phyloP scores from a whole-genome alignment of 495 filamentous ascomycete genomes.

The Parmelia sp. region DNA sequence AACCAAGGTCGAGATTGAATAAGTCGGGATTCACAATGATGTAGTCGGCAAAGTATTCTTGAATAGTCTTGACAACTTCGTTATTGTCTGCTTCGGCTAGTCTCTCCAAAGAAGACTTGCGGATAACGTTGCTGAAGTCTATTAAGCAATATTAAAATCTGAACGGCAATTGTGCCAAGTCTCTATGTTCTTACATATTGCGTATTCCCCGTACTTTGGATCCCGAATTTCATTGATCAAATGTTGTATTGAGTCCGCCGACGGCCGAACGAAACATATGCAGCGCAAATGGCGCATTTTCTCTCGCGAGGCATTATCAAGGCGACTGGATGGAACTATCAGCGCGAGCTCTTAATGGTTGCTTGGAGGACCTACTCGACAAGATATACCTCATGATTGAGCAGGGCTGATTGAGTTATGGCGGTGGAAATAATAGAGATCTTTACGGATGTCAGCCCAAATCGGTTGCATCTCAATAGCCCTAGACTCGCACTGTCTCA shows the following conservation, averaged over 20 bases:
- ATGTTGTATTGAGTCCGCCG: slow-evolving; percentile 81
- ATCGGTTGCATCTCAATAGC: slow-evolving; percentile 4
- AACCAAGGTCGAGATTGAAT: slow-evolving; percentile 71
- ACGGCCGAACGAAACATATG: slow-evolving; percentile 86
- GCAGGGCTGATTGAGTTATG: slow-evolving; percentile 89
- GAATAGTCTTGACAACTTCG: slow-evolving; percentile 85
- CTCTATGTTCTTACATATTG: slow-evolving; percentile 52
- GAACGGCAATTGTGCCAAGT: slow-evolving; percentile 1
- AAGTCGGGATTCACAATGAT: slow-evolving; percentile 92
- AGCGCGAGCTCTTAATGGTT: slow-evolving; percentile 15
- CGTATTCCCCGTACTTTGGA: slow-evolving; percentile 96
- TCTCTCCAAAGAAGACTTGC: slow-evolving; percentile 91
- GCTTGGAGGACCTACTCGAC: slow-evolving; percentile 55
- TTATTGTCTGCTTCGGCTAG: slow-evolving; percentile 97
- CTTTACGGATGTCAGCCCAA: slow-evolving; percentile 34
- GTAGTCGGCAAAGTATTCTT: slow-evolving; percentile 95
- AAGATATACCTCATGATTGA: slow-evolving; percentile 96
- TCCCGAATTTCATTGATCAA: slow-evolving; percentile 94
- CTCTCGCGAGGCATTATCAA: slow-evolving; percentile 85
- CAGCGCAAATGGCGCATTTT: slow-evolving; percentile 97
- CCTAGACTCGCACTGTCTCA: slow-evolving; percentile 66
- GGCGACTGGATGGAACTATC: slow-evolving; percentile 44
- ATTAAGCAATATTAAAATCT: slow-evolving; percentile 9
- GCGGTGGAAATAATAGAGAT: slow-evolving; percentile 88
- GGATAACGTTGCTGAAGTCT: slow-evolving; percentile 93